These are phyloP conservation scores for Fusarium sacchari DNA, from an alignment of 2,329 filamentous ascomycete species.

Conservation along the genomic window DNA sequence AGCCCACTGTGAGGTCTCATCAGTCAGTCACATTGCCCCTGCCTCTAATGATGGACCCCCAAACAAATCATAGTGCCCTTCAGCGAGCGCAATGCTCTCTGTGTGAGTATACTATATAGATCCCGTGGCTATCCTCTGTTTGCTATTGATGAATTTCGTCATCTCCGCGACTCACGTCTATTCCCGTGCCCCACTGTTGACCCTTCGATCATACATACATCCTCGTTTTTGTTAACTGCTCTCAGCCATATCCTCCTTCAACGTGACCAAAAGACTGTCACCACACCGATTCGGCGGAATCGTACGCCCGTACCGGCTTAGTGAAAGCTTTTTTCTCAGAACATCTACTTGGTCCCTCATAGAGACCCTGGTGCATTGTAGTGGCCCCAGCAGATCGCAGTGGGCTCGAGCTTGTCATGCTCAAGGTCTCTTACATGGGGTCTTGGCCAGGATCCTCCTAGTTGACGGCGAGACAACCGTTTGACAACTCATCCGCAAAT, in stretches of 20 bases:
- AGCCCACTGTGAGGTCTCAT: conserved; percentile 35
- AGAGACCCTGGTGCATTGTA: conserved; percentile 55
- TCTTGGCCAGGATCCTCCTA: conserved; percentile 53
- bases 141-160: conserved; percentile 38
- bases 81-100: conserved; percentile 33
- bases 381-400: conserved; percentile 50
- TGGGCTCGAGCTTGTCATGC: conserved; percentile 55
- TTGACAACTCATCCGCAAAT: conserved; percentile 50
- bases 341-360: conserved; percentile 40
- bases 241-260: conserved; percentile 36
- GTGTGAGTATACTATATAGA: conserved; percentile 40
- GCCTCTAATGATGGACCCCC: conserved; percentile 36
- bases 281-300: conserved; percentile 40
- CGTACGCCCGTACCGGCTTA: conserved; percentile 38
- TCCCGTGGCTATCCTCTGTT: conserved; percentile 38
- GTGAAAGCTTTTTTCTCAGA: conserved; percentile 30
- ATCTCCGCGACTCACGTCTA: conserved; percentile 38
- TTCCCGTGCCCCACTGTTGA: conserved; percentile 34
- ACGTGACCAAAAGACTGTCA: conserved; percentile 38
- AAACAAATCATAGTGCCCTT: conserved; percentile 30
- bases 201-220: conserved; percentile 22
- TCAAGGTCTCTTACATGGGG: conserved; percentile 51
- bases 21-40: conserved; percentile 40
- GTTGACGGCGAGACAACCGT: conserved; percentile 51
- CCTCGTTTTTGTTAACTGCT: conserved; percentile 28